Conservation (phyloP, 129 eudicot species). For the Chrysanthemum seticuspe region DNA sequence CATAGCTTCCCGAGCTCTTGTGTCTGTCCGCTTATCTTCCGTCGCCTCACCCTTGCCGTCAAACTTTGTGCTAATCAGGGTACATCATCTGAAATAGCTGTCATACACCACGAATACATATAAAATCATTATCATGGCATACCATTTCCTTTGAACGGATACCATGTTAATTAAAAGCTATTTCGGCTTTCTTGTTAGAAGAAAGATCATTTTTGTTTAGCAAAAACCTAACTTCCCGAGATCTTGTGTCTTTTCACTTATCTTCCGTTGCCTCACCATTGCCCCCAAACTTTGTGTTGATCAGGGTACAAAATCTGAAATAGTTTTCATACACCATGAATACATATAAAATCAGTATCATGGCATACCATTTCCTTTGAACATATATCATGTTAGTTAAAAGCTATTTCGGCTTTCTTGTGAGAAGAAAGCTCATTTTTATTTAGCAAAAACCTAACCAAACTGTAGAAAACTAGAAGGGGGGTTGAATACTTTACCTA, state of each 20-base stretch:
- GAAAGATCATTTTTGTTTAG: neutral
- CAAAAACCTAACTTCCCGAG: neutral
- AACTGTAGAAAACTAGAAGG: too few relatives aligned
- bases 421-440: neutral
- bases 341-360: too few relatives aligned
- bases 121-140: too few relatives aligned
- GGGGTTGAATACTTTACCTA: too few relatives aligned
- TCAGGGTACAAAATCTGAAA: conserved; percentile 59
- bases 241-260: too few relatives aligned
- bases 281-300: neutral
- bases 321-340: conserved; percentile 38
- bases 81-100: conserved; percentile 64
- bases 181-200: neutral
- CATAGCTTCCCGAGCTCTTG: neutral
- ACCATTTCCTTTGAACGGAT: conserved; percentile 5
- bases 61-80: conserved; percentile 28
- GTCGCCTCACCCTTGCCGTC: too few relatives aligned
- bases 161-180: neutral
- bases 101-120: neutral
- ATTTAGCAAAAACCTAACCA: neutral
- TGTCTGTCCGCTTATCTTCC: too few relatives aligned
- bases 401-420: neutral
- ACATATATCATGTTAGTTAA: conserved; percentile 6
- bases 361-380: neutral
- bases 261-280: too few relatives aligned